A percentile compares a stretch with the other conserved stretches of the same genome.
Evolutionary conservation across 177 flowering plant genomes (phyloP).

Genomic region (Vitis hybrid): DNA sequence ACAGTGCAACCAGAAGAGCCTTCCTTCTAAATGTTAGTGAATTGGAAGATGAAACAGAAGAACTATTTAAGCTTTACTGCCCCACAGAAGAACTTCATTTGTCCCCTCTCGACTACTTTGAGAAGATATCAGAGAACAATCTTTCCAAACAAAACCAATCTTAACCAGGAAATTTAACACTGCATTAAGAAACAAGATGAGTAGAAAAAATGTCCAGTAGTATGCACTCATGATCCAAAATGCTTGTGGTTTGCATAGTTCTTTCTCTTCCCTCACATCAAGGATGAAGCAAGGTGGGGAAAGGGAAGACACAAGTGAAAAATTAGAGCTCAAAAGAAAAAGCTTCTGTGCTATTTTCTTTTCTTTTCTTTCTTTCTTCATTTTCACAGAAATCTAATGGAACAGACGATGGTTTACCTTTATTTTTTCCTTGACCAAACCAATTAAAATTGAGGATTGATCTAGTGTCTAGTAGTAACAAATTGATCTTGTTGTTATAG

Average conservation of each 20-base stretch:
- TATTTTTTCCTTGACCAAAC: slow-evolving; percentile 14
- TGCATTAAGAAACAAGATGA: too few species aligned
- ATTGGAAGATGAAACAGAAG: not conserved
- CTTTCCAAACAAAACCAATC: too few species aligned
- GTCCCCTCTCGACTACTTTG: not conserved
- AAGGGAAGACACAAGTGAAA: not conserved
- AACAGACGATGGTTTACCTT: not conserved
- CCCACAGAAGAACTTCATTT: not conserved
- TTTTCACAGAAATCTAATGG: not conserved
- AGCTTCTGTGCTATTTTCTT: not conserved
- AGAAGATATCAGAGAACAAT: not conserved
- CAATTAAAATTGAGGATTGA: slow-evolving; percentile 25
- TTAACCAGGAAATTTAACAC: too few species aligned
- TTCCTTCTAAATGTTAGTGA: not conserved
- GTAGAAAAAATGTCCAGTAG: too few species aligned
- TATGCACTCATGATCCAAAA: too few species aligned
- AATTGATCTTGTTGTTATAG: slow-evolving; percentile 7
- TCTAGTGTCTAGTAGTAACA: slow-evolving; percentile 13
- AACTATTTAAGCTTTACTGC: not conserved
- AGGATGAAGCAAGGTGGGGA: not conserved
- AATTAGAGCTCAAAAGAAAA: not conserved
- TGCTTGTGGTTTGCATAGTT: too few species aligned
- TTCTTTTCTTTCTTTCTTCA: not conserved
- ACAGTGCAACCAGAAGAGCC: slow-evolving; percentile 1
- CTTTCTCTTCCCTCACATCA: too few species aligned